A percentile compares a stretch with the other conserved stretches of the same genome.
Conservation (phyloP, 768 basidiomycete genomes). For the Russula abietina region DNA sequence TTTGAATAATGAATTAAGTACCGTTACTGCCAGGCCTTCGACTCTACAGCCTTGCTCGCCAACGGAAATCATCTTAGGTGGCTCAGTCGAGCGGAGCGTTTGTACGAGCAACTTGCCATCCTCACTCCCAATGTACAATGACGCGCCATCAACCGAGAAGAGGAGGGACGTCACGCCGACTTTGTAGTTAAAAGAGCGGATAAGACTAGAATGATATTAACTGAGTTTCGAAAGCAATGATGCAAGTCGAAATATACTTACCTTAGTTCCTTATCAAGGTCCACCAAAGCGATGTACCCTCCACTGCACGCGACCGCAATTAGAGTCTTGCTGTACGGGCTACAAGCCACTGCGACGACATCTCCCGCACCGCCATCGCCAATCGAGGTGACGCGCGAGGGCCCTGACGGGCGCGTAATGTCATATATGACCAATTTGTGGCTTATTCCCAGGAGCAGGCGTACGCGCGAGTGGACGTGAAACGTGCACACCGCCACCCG, state of each 20-base stretch:
- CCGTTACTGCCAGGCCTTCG: slow-evolving; percentile 54
- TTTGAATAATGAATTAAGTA: slow-evolving; percentile 26
- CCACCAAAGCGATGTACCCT: slow-evolving; percentile 54
- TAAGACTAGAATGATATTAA: slow-evolving; percentile 38
- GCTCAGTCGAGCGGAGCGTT: slow-evolving; percentile 61
- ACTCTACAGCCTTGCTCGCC: slow-evolving; percentile 45
- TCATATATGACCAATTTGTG: slow-evolving; percentile 58
- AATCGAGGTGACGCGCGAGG: slow-evolving; percentile 47
- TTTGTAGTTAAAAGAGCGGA: slow-evolving; percentile 52
- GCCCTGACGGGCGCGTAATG: slow-evolving; percentile 49
- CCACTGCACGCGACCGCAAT: slow-evolving; percentile 50
- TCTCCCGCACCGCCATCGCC: slow-evolving; percentile 40
- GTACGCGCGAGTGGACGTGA: slow-evolving; percentile 56
- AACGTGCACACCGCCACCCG: slow-evolving; percentile 49
- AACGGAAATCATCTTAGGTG: slow-evolving; percentile 48
- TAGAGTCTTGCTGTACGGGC: slow-evolving; percentile 73
- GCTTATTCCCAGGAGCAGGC: slow-evolving; percentile 50
- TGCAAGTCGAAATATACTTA: slow-evolving; percentile 29
- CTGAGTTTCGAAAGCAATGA: not conserved
- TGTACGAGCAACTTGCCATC: slow-evolving; percentile 57
- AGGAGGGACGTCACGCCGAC: slow-evolving; percentile 50
- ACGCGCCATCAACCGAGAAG: slow-evolving; percentile 65
- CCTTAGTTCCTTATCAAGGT: slow-evolving; percentile 73
- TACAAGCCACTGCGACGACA: slow-evolving; percentile 54
- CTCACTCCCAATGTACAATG: slow-evolving; percentile 59